A percentile compares a stretch with the other conserved stretches of the same genome.
Conservation (phyloP, 1,139 yeast genomes). For the Meyerozyma guilliermondii region DNA sequence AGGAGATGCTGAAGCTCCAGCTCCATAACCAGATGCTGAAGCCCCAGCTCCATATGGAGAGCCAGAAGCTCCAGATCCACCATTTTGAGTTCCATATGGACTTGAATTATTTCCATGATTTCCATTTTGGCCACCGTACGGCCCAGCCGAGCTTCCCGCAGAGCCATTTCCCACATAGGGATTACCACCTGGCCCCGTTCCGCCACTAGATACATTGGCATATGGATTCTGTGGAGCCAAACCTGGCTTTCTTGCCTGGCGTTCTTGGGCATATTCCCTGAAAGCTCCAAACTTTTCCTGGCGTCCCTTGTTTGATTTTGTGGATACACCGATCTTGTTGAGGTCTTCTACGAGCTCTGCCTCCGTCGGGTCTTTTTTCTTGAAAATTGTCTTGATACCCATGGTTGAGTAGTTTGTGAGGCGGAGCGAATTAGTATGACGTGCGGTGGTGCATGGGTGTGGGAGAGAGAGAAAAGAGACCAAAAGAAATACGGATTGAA, state of each 20-base stretch:
- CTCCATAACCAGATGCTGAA: no score
- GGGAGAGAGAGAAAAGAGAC: background rate
- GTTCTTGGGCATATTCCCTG: conserved; percentile 52
- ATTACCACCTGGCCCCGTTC: conserved; percentile 18
- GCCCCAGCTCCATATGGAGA: background rate
- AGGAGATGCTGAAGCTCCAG: background rate
- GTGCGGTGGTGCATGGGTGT: background rate
- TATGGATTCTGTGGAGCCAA: conserved; percentile 45
- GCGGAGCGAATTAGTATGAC: background rate
- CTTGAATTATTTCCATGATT: background rate
- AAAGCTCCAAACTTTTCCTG: conserved; percentile 65
- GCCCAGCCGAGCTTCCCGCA: no score
- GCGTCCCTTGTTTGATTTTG: conserved; percentile 33
- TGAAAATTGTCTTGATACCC: conserved; percentile 53
- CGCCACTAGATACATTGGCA: conserved; percentile 19
- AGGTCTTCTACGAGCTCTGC: conserved; percentile 49
- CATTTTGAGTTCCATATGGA: background rate
- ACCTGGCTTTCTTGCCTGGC: conserved; percentile 35
- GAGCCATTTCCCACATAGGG: conserved; percentile 18
- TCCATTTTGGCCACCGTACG: no score
- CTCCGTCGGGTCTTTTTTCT: conserved; percentile 57
- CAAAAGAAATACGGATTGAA: background rate
- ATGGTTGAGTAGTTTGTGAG: conserved; percentile 13
- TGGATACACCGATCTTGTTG: conserved; percentile 48
- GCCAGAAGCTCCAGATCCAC: background rate